Percentiles rank a stretch among this genome's conserved stretches.
Evolutionary conservation across 495 filamentous ascomycete species (phyloP).

Genomic region (Talaromyces stipitatus): DNA sequence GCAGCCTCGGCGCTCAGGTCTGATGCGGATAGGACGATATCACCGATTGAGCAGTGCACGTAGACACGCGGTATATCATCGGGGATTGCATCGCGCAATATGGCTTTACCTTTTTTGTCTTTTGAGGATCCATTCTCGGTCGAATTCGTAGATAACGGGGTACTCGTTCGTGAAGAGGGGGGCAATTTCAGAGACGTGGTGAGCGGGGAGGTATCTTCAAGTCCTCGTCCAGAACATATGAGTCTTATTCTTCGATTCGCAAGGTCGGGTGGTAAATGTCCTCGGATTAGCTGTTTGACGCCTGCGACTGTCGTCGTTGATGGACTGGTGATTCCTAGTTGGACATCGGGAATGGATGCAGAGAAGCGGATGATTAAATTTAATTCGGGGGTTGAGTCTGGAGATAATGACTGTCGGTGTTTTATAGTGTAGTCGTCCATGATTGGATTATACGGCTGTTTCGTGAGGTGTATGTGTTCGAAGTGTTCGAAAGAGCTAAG

Average conservation of each 20-base stretch:
- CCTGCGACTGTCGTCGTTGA: slow-evolving; percentile 60
- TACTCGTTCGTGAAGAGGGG: slow-evolving; percentile 36
- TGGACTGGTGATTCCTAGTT: slow-evolving; percentile 63
- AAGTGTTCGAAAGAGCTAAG: neutral
- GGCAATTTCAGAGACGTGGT: slow-evolving; percentile 55
- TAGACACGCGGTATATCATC: slow-evolving; percentile 49
- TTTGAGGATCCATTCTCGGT: slow-evolving; percentile 15
- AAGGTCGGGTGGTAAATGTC: slow-evolving; percentile 53
- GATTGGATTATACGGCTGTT: neutral
- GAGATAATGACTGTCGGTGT: slow-evolving; percentile 10
- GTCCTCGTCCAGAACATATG: slow-evolving; percentile 79
- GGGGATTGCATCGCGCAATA: slow-evolving; percentile 28
- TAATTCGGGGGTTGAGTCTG: slow-evolving; percentile 38
- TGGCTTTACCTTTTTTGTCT: slow-evolving; percentile 47
- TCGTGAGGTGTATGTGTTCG: neutral
- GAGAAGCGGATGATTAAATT: slow-evolving; percentile 84
- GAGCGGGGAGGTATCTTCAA: slow-evolving; percentile 62
- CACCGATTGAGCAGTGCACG: slow-evolving; percentile 84
- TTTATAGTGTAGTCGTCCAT: slow-evolving; percentile 6
- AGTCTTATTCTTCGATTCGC: slow-evolving; percentile 67
- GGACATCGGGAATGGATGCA: slow-evolving; percentile 72
- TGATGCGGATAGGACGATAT: slow-evolving; percentile 47
- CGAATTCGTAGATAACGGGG: slow-evolving; percentile 12
- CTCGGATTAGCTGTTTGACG: slow-evolving; percentile 75
- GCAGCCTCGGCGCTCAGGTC: slow-evolving; percentile 66